Evolutionary conservation across 148 eudicot species (phyloP).

Genomic region (Camellia sinensis): DNA sequence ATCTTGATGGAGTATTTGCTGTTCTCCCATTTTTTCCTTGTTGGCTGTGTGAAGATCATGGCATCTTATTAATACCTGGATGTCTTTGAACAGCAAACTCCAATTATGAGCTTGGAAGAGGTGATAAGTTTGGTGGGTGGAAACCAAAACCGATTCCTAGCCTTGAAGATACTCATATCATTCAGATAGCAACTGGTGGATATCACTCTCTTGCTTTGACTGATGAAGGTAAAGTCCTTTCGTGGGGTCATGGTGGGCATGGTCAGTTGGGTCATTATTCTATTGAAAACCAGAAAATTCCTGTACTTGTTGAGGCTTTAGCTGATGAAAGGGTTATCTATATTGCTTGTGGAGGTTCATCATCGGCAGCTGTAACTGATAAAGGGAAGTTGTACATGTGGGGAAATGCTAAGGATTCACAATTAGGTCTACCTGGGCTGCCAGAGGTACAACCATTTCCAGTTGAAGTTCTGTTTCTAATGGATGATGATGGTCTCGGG

Average conservation of each 20-base stretch:
- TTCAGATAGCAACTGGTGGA: constrained; percentile 93
- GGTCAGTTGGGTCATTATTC: constrained; percentile 93
- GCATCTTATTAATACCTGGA: constrained; percentile 1
- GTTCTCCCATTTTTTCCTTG: not conserved
- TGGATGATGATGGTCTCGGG: constrained; percentile 71
- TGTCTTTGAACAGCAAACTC: constrained; percentile 64
- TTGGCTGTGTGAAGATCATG: not conserved
- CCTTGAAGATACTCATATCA: constrained; percentile 52
- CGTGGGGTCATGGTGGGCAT: constrained; percentile 99
- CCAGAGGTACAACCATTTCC: constrained; percentile 79
- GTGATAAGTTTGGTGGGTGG: constrained; percentile 89
- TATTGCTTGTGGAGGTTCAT: constrained; percentile 90
- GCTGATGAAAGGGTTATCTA: constrained; percentile 60
- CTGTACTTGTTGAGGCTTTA: constrained; percentile 61
- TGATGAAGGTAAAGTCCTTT: constrained; percentile 78
- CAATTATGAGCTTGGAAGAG: constrained; percentile 95
- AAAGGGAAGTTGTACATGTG: constrained; percentile 87
- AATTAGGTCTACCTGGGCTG: constrained; percentile 88
- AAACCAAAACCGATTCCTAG: constrained; percentile 64
- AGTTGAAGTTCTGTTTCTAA: constrained; percentile 75
- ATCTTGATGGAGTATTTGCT: not conserved
- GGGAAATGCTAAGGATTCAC: constrained; percentile 84
- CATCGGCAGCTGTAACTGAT: constrained; percentile 89
- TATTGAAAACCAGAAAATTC: constrained; percentile 64
- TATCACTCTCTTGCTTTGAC: constrained; percentile 92